These are phyloP conservation scores for Kwoniella shandongensis DNA, from an alignment of 768 basidiomycete species.

Conservation along the genomic window DNA sequence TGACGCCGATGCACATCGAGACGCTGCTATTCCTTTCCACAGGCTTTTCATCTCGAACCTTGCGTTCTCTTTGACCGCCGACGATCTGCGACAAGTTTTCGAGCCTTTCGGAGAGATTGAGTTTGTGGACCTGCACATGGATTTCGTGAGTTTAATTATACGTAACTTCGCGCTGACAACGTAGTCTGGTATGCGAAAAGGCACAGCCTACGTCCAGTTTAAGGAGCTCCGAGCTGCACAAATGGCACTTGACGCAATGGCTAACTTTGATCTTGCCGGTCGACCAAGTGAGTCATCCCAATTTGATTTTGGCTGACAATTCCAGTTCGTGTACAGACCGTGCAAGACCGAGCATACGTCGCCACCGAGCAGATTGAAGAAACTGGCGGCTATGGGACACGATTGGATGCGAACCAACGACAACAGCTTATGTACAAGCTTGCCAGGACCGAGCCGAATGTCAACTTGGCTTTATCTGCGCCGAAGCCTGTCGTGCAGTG, in stretches of 20 bases:
- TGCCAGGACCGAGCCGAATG: conserved; percentile 69
- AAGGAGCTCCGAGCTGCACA: conserved; percentile 88
- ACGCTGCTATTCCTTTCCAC: conserved; percentile 49
- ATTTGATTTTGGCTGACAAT: conserved; percentile 1
- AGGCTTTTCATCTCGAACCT: conserved; percentile 96
- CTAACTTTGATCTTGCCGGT: conserved; percentile 95
- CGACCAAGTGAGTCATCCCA: conserved; percentile 65
- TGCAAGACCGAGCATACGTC: conserved; percentile 37
- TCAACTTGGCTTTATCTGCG: conserved; percentile 18
- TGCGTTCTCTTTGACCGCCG: conserved; percentile 93
- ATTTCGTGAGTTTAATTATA: conserved; percentile 33
- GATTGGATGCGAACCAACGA: conserved; percentile 96
- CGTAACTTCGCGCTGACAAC: background rate
- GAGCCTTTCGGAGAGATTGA: conserved; percentile 98
- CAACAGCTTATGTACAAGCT: conserved; percentile 99
- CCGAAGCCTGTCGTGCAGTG: conserved; percentile 16
- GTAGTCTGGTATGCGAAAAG: conserved; percentile 63
- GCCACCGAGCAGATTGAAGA: conserved; percentile 64
- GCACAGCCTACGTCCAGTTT: conserved; percentile 98
- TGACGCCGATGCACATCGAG: conserved; percentile 63
- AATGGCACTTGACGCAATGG: conserved; percentile 98
- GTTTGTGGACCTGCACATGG: conserved; percentile 82
- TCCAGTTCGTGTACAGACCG: conserved; percentile 37
- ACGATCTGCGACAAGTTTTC: conserved; percentile 98
- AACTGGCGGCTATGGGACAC: conserved; percentile 66